Base-by-base conservation (phyloP, 371 early-diverging fungal species). In the Mucor saturninus region DNA sequence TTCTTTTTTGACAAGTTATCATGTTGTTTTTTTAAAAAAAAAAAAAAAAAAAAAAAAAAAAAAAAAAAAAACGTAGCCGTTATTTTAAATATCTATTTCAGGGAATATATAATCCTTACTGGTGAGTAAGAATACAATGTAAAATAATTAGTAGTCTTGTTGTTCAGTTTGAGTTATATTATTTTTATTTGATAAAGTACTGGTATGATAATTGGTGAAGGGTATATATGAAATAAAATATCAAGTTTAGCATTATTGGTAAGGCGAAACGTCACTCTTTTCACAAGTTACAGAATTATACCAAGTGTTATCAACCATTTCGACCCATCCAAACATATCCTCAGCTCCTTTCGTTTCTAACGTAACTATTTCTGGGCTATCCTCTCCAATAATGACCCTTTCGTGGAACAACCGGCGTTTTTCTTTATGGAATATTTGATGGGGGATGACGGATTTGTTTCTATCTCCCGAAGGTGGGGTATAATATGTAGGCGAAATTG, bases 281-380 rank as follows among this genome's bases (percentile, higher is more conserved):
- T 35, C 35, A 48, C 58, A 1, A 21, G 58, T 56, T 37, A 58
- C 28, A 35, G 37, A 37, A 37, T 58, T 37, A 0, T 26, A 49
- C 58, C 48, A 58, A 58, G 58, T 58, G 28, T 46, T 11, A 58
- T 58, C 48, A 48, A 21, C 37, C 35, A 37, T 37, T 58, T 58
- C 38, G 35, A 58, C 37, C 58, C 48, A 48, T 21, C 37, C 58
- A 58, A 58, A 58, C 48, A 58, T 48, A 48, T 38, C 58, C 32
- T n/a, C 48, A 58, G 26, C 37, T 35, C 31, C 37, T 57, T 37
- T 48, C 26, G 5, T 49, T 48, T 46, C 9, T 8, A 35, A n/a
- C 5, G 11, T 28, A 37, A 5, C 35, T 48, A 28, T 1, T 48
- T 48, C 28, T 37, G 59, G n/a, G 0, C 15, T 49, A 49, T 30